A percentile compares a stretch with the other conserved stretches of the same genome.
Evolutionary conservation across 192 early-diverging fungal genomes (phyloP).

Genomic region (Phlyctochytrium bullatum): DNA sequence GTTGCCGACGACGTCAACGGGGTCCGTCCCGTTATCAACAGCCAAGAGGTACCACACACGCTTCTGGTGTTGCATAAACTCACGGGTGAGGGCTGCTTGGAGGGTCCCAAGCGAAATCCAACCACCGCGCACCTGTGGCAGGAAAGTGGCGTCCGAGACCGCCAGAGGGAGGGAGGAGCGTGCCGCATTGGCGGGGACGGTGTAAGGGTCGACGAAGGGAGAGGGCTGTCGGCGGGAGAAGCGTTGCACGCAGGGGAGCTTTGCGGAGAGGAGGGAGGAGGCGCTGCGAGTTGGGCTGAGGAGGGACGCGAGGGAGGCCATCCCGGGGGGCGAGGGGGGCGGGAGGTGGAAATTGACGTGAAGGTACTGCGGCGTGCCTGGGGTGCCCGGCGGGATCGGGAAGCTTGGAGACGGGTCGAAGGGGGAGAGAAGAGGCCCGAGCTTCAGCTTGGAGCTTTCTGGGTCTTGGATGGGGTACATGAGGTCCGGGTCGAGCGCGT

Average conservation of each 20-base stretch:
- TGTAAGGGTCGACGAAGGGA: not conserved
- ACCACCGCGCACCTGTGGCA: not conserved
- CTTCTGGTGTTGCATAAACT: not conserved
- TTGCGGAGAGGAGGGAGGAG: not conserved
- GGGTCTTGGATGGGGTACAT: not conserved
- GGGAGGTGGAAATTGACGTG: constrained; percentile 1
- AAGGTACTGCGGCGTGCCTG: not conserved
- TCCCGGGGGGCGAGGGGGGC: not conserved
- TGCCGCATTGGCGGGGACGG: no score
- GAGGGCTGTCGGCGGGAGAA: not conserved
- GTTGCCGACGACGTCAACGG: not conserved
- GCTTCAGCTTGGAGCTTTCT: not conserved
- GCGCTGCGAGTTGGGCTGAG: not conserved
- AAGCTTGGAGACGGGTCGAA: not conserved
- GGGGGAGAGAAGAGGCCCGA: no score
- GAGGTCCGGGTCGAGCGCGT: not conserved
- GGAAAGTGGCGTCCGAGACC: not conserved
- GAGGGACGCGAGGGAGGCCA: not conserved
- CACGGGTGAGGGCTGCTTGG: not conserved
- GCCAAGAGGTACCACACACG: not conserved
- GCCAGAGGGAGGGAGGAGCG: not conserved
- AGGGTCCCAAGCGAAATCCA: not conserved
- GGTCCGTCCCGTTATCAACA: not conserved
- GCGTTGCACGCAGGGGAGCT: not conserved
- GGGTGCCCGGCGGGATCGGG: not conserved